Base-by-base conservation (phyloP, 768 basidiomycete genomes). In the Suillus americanus region DNA sequence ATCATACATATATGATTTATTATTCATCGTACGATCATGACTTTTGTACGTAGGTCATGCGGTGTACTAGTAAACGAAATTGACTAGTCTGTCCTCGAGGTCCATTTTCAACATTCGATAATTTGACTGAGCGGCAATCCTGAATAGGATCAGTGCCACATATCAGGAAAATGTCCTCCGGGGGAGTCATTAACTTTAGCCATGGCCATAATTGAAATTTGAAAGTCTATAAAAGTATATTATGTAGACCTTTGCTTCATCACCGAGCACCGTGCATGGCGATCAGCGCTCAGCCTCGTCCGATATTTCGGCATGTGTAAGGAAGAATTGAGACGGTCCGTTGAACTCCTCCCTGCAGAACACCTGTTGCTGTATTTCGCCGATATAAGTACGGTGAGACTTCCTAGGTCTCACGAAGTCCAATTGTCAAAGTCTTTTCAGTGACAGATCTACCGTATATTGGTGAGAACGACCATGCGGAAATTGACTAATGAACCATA, bases 1-100 rank as follows among this genome's bases (percentile, higher is more conserved):
- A 79, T 87, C 14, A n/a, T n/a, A 30, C 16, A 16, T 14, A 33
- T 20, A 33, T 54, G 20, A 20, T 33, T 45, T 33, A 33, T 33
- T 18, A 10, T 35, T 35, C 33, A 35, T 33, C 13, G 23, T 48
- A 14, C 48, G 9, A 23, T 25, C 46, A 23, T n/a, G 46, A 13
- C 23, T 35, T 35, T 35, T 35, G 23, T 48, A 3, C 48, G 23
- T 14, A 48, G 30, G n/a, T n/a, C n/a, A n/a, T n/a, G n/a, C n/a
- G n/a, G n/a, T n/a, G n/a, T n/a, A n/a, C n/a, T n/a, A n/a, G n/a
- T 25, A 14, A 48, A 48, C 46, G 23, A 46, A 46, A 4, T 23
- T 46, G 20, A 46, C 45, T 4, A 46, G 45, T 46, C 12, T 23
- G n/a, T 23, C 46, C 23, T 48, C n/a, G 45, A 23, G 45, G 45